These are phyloP conservation scores for Penicillium argentinense DNA, from an alignment of 495 filamentous ascomycete genomes.

Conservation along the genomic window DNA sequence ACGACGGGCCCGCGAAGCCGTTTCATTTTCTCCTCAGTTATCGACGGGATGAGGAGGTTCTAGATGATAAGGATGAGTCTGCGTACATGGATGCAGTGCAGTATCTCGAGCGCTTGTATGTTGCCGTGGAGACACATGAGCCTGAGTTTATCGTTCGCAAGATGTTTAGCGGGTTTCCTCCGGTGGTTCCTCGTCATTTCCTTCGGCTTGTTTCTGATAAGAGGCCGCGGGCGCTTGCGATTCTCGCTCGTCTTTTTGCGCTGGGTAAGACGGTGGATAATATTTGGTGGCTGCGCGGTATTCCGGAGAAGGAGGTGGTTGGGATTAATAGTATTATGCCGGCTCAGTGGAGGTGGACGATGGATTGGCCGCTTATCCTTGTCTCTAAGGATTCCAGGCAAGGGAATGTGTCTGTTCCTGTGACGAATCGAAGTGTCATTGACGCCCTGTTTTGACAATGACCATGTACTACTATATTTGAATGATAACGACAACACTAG, in stretches of 20 bases:
- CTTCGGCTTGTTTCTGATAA: constrained; percentile 31
- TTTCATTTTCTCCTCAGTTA: constrained; percentile 19
- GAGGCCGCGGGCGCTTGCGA: constrained; percentile 33
- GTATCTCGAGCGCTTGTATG: constrained; percentile 35
- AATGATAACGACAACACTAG: too few species aligned
- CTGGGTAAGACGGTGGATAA: constrained; percentile 25
- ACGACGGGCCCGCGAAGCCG: constrained; percentile 7
- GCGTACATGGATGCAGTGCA: constrained; percentile 34
- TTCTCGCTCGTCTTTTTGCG: constrained; percentile 41
- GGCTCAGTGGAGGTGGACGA: constrained; percentile 33
- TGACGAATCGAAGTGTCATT: not conserved
- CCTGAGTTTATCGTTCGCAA: constrained; percentile 21
- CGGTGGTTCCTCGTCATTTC: constrained; percentile 30
- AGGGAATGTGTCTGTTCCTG: not conserved
- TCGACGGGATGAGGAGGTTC: constrained; percentile 10
- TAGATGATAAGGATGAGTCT: constrained; percentile 22
- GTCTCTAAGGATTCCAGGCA: not conserved
- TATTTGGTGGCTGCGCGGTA: constrained; percentile 43
- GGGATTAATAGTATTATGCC: constrained; percentile 37
- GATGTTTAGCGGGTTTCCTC: constrained; percentile 37
- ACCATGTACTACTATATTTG: too few species aligned
- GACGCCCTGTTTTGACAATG: not conserved
- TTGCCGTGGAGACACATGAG: constrained; percentile 24
- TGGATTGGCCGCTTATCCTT: constrained; percentile 37
- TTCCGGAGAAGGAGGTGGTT: constrained; percentile 37